Conservation (phyloP, 306 rosid species). For the cucumber (Cucumis sativus) region Cucumber_9930_V3 NC_026656.2:2796501-2797000, state of each 20-base stretch:
- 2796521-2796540: not conserved
- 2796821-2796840: not conserved
- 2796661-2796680: not conserved
- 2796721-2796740: not conserved
- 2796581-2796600: not conserved
- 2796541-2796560: not conserved
- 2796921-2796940: not conserved
- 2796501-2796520: not conserved
- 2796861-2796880: not conserved
- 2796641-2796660: not conserved
- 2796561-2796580: not conserved
- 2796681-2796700: not conserved
- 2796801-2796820: not conserved
- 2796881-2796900: not conserved
- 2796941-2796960: not conserved
- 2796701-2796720: not conserved
- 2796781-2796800: not conserved
- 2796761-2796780: not conserved
- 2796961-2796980: not conserved
- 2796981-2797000: constrained; percentile 5
- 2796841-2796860: not conserved
- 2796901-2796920: not conserved
- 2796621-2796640: not conserved
- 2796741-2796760: not conserved
- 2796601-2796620: not conserved